Base-by-base conservation (phyloP, 2,329 filamentous ascomycete species). In the Hymenoscyphus salicellus region DNA sequence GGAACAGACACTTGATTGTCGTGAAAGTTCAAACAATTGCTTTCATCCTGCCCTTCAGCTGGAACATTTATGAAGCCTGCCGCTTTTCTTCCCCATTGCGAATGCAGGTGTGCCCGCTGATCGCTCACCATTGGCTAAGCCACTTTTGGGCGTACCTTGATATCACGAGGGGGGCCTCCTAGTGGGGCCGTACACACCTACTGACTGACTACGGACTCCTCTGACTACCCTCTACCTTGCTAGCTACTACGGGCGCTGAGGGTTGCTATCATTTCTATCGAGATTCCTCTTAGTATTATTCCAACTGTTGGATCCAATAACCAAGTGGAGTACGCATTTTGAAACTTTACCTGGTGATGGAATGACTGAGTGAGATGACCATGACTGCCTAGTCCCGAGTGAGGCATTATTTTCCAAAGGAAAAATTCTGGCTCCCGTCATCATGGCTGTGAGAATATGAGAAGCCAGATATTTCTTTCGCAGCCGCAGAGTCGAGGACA, bases 391-490 rank as follows among this genome's bases (percentile, higher is more conserved):
- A 52, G 46, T 52, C 46, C 46, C 46, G 20, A 52, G 46, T 52
- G 46, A 52, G 46, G 46, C 46, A 52, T 26, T 52, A 28, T 52
- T 52, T 14, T 52, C 14, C 43, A 49, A 26, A 49, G 43, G 5
- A 20, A 11, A 17, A 30, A 30, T 41, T 16, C 14, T 43, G 41
- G 41, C 41, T 43, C n/a, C 43, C 43, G 43, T 49, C 43, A 49
- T 49, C 43, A 49, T 10, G 43, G 43, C 20, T 26, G 23, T 23
- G 43, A 49, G 43, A n/a, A 4, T 16, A 17, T 5, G 11, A n/a
- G 38, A 46, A 49, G 43, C 43, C 43, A 49, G 46, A 52, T 52
- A 52, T 52, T 52, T 52, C 46, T 52, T 52, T 52, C 8, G 46
- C 23, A 52, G 20, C 46, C 46, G 46, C 46, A 52, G 23, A 20